Evolutionary conservation across 768 basidiomycete genomes (phyloP), one percentile per base, ranked within the genome.

Genomic region (Calocybe cyanea): DNA sequence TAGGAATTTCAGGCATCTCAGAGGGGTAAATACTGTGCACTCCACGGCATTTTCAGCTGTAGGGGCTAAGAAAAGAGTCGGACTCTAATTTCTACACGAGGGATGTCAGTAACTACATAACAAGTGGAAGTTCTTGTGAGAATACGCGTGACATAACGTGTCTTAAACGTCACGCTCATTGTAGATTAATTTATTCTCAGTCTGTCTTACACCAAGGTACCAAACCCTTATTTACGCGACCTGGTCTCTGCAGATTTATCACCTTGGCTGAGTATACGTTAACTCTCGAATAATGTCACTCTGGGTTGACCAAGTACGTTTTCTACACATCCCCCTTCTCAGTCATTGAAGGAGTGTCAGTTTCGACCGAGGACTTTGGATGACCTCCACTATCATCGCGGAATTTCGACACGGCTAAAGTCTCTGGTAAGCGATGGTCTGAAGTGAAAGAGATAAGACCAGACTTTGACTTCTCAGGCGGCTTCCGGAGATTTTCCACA

Each of bases 401-500:
- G 76, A 33, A 81, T 99, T 24, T 90, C 93, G 15, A 72, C 76
- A 18, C 80, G 95, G 19, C 71, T 97, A 24, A 78, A 76, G 49
- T 86, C 93, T 2, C 71, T 97, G 51, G 91, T 90, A 28, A n/a
- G 71, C 61, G 17, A 14, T 14, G 18, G 23, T 41, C 18, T 20
- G 17, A 15, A 14, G 8, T 41, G 21, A 2, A 23, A 8, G 21
- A 1, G 10, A 40, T 17, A 19, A 10, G 41, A 24, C 49, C 31
- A 18, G 48, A 46, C 7, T 28, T 28, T 6, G 25, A 28, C 25
- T 31, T 3, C 28, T 1, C 58, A 92, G 90, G 85, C 94, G 0
- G 77, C 82, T 1, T 85, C 90, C 1, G 90, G 91, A 0, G 94
- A 98, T 71, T 97, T 99, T 61, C 95, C 95, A 7, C 95, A 99